Percentiles rank a stretch among this genome's conserved stretches.
These are phyloP conservation scores for Candida jianshihensis DNA, from an alignment of 805 yeast genomes.

Conservation along the genomic window DNA sequence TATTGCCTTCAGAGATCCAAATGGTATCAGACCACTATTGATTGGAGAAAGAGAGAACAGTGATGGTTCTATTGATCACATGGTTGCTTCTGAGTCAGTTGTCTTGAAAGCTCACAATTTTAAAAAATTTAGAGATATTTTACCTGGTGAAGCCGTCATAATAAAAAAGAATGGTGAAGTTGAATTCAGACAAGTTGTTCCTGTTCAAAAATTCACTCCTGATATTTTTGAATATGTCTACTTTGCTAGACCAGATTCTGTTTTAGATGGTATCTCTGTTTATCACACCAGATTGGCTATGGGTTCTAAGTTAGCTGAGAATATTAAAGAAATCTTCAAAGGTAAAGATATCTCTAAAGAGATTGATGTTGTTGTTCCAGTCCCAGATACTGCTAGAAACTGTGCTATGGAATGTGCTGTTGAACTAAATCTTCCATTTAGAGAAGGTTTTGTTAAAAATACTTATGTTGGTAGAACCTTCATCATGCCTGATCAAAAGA, in stretches of 20 bases:
- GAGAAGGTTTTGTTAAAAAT: slow-evolving; percentile 97
- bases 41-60: slow-evolving; percentile 71
- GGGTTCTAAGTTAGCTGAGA: slow-evolving; percentile 85
- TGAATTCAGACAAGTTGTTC: slow-evolving; percentile 80
- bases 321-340: slow-evolving; percentile 41
- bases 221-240: slow-evolving; percentile 96
- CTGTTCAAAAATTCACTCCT: slow-evolving; percentile 75
- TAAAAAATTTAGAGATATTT: slow-evolving; percentile 67
- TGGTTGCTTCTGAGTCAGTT: slow-evolving; percentile 94
- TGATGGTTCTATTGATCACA: slow-evolving; percentile 75
- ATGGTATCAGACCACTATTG: slow-evolving; percentile 89
- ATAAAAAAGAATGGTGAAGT: slow-evolving; percentile 76
- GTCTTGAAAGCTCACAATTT: slow-evolving; percentile 91
- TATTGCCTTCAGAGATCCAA: slow-evolving; percentile 94
- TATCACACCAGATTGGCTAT: slow-evolving; percentile 87
- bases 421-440: slow-evolving; percentile 68
- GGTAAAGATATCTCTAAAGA: slow-evolving; percentile 42
- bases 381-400: slow-evolving; percentile 96
- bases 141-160: slow-evolving; percentile 96
- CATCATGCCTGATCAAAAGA: slow-evolving; percentile 96
- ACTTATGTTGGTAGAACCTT: slow-evolving; percentile 96
- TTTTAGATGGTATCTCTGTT: slow-evolving; percentile 93
- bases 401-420: slow-evolving; percentile 92
- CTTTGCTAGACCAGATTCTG: slow-evolving; percentile 96
- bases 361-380: slow-evolving; percentile 94